Conservation (phyloP, 108 stramenopile species). For the Pseudonitzschia delicatissima region DNA sequence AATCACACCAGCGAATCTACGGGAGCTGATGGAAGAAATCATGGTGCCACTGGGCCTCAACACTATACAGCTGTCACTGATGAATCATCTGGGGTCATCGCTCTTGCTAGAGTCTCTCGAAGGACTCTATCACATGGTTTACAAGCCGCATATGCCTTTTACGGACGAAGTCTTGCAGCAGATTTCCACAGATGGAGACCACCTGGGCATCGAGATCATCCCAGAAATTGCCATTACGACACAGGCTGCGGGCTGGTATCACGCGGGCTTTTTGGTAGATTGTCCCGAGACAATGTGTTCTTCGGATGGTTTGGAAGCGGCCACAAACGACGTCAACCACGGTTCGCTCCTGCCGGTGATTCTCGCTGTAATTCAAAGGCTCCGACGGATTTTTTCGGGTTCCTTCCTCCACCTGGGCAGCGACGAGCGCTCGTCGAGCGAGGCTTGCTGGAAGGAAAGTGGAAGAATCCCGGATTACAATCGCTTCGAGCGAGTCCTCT, state of each 20-base stretch:
- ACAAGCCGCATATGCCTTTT: background rate
- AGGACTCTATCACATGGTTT: slow-evolving; percentile 1
- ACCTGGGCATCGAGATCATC: slow-evolving; percentile 25
- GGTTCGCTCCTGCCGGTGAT: slow-evolving; percentile 8
- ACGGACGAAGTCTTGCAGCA: background rate
- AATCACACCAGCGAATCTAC: background rate
- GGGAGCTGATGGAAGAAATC: slow-evolving; percentile 1
- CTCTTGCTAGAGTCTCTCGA: background rate
- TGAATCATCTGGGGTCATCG: slow-evolving; percentile 7
- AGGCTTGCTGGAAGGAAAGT: slow-evolving; percentile 13
- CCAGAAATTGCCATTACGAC: slow-evolving; percentile 36
- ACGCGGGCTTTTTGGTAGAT: slow-evolving; percentile 15
- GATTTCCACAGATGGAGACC: background rate
- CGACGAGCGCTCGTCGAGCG: slow-evolving; percentile 9
- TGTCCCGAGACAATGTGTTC: slow-evolving; percentile 24
- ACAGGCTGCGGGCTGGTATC: slow-evolving; percentile 29
- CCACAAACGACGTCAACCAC: slow-evolving; percentile 7
- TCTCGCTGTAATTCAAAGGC: background rate
- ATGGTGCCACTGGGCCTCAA: slow-evolving; percentile 11
- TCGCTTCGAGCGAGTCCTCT: slow-evolving; percentile 1
- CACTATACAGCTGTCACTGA: slow-evolving; percentile 5
- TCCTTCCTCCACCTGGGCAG: slow-evolving; percentile 12
- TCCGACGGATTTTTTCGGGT: slow-evolving; percentile 3
- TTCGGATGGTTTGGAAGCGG: background rate
- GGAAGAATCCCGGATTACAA: slow-evolving; percentile 2